phyloP scores from a whole-genome alignment of 257 asterid genomes.

The Fraxinus excelsior region DNA sequence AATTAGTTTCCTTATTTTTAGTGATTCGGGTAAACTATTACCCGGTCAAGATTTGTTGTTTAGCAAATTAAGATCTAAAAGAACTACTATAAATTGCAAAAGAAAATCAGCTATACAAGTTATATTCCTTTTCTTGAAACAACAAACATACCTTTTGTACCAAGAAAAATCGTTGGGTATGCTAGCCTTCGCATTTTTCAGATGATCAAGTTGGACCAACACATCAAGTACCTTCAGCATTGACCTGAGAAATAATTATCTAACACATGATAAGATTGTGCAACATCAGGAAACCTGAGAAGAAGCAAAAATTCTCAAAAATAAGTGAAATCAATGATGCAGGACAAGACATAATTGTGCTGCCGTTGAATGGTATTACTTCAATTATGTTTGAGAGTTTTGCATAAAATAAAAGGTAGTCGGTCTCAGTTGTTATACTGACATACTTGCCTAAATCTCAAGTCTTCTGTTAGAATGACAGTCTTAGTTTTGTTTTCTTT shows the following conservation, averaged over 20 bases:
- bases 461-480: background rate
- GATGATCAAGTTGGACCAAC: slow-evolving; percentile 96
- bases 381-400: background rate
- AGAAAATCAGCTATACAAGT: background rate
- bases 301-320: slow-evolving; percentile 6
- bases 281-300: slow-evolving; percentile 20
- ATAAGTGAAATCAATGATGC: background rate
- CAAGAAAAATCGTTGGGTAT: slow-evolving; percentile 98
- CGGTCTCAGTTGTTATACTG: background rate
- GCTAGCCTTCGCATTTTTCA: slow-evolving; percentile 98
- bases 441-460: background rate
- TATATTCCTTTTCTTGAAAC: background rate
- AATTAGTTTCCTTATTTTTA: no score
- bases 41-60: background rate
- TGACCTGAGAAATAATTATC: slow-evolving; percentile 65
- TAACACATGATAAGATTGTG: slow-evolving; percentile 6
- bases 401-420: background rate
- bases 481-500: background rate
- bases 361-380: background rate
- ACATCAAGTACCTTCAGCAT: slow-evolving; percentile 94
- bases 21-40: no score
- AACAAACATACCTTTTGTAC: slow-evolving; percentile 83
- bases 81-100: slow-evolving; percentile 10
- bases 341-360: background rate
- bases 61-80: background rate